Evolutionary conservation across 768 basidiomycete genomes (phyloP), one percentile per base, ranked within the genome.

Genomic region (Strobilomyces echinocephalus): DNA sequence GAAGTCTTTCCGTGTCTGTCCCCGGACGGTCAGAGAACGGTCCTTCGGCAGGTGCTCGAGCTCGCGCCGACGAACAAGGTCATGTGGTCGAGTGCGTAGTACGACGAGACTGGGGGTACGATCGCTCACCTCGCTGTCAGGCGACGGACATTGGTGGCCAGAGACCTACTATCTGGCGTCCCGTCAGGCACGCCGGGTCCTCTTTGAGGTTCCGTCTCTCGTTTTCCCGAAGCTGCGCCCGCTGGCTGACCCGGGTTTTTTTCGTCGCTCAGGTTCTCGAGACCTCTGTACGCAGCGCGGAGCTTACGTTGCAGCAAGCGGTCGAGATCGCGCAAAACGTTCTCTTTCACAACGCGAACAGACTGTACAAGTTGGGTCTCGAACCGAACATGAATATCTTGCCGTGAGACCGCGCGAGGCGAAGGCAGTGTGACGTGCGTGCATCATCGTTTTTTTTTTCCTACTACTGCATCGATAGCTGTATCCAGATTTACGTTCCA

Each of bases 11-110:
- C 0, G 72, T 80, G 50, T 71, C 33, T 91, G 39, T 85, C 84
- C 0, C 73, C 70, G 0, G 74, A 78, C 7, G 89, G 87, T 3
- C 88, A 90, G 65, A 73, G 79, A 11, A 61, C 67, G 0, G 75
- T 84, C 43, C 67, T 90, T 28, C 76, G 74, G 24, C 81, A 90
- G 63, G 71, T 87, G 20, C 70, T 91, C 2, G 89, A 91, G 66
- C 69, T 89, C 14, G 73, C 78, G 16, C 89, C 89, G 12, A 88
- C 83, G 28, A 88, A 83, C 64, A 91, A 90, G 64, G 80, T 91
- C 26, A 63, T 91, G 72, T 91, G 86, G 85, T 89, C 87, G 5
- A 88, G 88, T 88, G 60, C 58, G 39, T 4, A 43, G 39, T 4
- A 43, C 30, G 9, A 9, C 33, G 4, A n/a, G n/a, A n/a, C n/a